Evolutionary conservation across 257 asterid species (phyloP).

Genomic region (Solanum gracilifrons): DNA sequence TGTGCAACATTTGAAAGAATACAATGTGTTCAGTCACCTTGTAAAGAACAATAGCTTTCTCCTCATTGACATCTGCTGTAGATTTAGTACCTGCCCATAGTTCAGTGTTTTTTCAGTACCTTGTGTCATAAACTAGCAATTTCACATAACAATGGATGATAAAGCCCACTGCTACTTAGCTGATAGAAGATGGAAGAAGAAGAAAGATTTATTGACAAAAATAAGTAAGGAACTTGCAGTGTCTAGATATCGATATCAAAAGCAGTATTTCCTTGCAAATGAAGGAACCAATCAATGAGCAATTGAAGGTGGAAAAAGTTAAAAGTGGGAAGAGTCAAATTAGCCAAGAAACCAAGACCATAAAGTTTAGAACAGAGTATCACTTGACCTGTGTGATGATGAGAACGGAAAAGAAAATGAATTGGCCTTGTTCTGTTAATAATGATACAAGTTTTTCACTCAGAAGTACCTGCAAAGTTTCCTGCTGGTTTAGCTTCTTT

Average conservation of each 20-base stretch:
- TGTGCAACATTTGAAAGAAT: background rate
- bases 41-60: constrained; percentile 82
- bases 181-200: background rate
- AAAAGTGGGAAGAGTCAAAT: background rate
- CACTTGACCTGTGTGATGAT: background rate
- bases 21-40: constrained; percentile 37
- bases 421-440: background rate
- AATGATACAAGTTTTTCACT: background rate
- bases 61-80: constrained; percentile 35
- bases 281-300: background rate
- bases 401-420: background rate
- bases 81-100: constrained; percentile 47
- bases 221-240: background rate
- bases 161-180: background rate
- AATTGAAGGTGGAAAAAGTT: background rate
- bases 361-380: background rate
- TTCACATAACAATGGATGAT: background rate
- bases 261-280: background rate
- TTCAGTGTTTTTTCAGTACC: background rate
- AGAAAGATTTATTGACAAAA: background rate
- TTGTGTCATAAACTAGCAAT: constrained; percentile 8
- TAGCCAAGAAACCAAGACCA: background rate
- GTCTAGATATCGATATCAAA: background rate
- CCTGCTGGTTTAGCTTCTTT: constrained; percentile 32
- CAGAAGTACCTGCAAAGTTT: constrained; percentile 49